Base-by-base conservation (phyloP, 225 moss, liverwort and hornwort species). In the Sphagnum tenellum region DNA sequence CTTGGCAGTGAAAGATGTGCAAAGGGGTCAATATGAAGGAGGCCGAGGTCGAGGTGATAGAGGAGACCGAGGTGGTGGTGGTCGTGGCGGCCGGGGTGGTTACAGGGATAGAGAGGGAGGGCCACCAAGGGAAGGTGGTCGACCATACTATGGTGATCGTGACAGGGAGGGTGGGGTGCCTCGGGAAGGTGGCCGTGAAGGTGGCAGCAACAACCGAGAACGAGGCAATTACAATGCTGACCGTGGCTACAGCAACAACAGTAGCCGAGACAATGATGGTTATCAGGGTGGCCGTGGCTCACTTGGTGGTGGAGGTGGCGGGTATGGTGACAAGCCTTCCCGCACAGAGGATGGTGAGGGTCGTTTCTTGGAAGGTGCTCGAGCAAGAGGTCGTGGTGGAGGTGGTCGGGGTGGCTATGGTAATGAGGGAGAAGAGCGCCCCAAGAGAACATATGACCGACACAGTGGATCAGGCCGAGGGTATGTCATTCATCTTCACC, bases 391-490 rank as follows among this genome's bases (percentile, higher is more conserved):
- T 0, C 69, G 73, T 5, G 74, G 88, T 3, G 65, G 72, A 2
- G 68, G 69, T 59, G 82, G 86, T 14, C 78, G 83, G n/a, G 85
- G 88, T 12, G 74, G 70, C 0, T 48, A 56, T 6, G 75, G 62
- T 47, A 75, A 50, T 4, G 92, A 92, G 1, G 79, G 77, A 1
- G 96, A 90, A 0, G 90, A 90, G n/a, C 86, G 88, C 0, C 75
- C 70, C 2, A 89, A 88, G 4, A 86, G 92, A 60, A 89, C 89
- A 75, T 88, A 78, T 14, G 96, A 96, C 63, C 88, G 96, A 46
- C 92, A 88, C 55, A 92, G 92, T 69, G 89, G 89, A 66, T 89
- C 85, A 48, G 78, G 86, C 9, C 85, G 86, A 61, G 86, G 95
- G 92, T 96, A 81, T 50, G 67, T 9, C 45, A 45, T 29, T 4